Conservation (phyloP, 1,284 basidiomycete species). For the Moniliophthora roreri region DNA sequence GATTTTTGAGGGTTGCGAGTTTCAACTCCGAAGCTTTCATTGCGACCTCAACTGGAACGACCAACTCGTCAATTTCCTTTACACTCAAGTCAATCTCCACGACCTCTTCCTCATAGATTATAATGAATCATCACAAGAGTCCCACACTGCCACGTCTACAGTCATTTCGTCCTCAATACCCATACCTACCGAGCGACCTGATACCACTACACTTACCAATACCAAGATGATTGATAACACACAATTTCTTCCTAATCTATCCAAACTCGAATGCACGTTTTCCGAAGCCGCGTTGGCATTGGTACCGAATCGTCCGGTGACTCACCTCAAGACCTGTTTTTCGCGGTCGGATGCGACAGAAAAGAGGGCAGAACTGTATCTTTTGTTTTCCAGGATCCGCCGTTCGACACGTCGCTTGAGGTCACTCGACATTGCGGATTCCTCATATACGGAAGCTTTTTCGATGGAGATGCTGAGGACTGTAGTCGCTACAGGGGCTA, state of each 20-base stretch:
- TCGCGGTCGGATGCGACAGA: conserved; percentile 45
- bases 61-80: conserved; percentile 53
- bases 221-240: not conserved
- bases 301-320: conserved; percentile 55
- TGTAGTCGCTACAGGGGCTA: conserved; percentile 27
- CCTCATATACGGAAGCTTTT: conserved; percentile 51
- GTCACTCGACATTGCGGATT: conserved; percentile 61
- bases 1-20: conserved; percentile 48
- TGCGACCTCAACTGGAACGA: conserved; percentile 66
- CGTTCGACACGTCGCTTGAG: conserved; percentile 41
- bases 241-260: conserved; percentile 40
- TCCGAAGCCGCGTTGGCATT: conserved; percentile 56
- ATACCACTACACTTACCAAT: conserved; percentile 1
- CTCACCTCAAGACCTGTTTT: conserved; percentile 67
- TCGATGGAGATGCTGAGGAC: conserved; percentile 48
- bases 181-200: conserved; percentile 8
- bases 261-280: conserved; percentile 63
- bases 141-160: conserved; percentile 15
- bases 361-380: conserved; percentile 49
- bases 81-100: conserved; percentile 45
- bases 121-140: conserved; percentile 28
- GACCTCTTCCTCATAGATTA: conserved; percentile 64
- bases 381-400: conserved; percentile 44
- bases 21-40: conserved; percentile 56
- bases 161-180: conserved; percentile 11